Conservation (phyloP, 163 green algal species). For the Picocystis sp. region DNA sequence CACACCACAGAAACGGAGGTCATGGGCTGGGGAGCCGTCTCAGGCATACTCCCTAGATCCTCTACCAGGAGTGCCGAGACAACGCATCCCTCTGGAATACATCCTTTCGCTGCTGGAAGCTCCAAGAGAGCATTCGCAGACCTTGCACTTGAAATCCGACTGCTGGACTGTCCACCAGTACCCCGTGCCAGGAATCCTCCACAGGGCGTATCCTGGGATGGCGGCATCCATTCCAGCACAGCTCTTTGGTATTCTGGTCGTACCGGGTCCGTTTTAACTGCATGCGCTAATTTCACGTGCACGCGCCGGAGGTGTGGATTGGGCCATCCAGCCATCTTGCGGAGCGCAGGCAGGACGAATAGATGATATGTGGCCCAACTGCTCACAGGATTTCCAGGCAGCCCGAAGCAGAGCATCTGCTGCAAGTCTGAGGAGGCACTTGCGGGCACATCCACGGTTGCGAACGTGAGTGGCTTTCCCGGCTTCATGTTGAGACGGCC, state of each 20-base stretch:
- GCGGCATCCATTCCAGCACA: conserved; percentile 3
- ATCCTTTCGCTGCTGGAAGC: conserved; percentile 41
- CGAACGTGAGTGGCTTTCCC: conserved; percentile 94
- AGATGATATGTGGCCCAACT: conserved; percentile 85
- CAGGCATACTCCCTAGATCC: conserved; percentile 1
- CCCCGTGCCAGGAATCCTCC: conserved; percentile 40
- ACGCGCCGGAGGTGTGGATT: conserved; percentile 46
- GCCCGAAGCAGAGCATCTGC: conserved; percentile 28
- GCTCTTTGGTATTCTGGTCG: conserved; percentile 78
- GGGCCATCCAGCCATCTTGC: conserved; percentile 56
- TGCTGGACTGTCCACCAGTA: conserved; percentile 88
- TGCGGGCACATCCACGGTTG: conserved; percentile 34
- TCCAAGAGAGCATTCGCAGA: conserved; percentile 71
- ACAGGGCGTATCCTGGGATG: conserved; percentile 1
- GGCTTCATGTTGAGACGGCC: conserved; percentile 88
- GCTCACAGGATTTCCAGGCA: conserved; percentile 82
- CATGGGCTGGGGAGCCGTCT: no score
- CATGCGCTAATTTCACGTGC: conserved; percentile 18
- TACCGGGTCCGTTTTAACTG: conserved; percentile 62
- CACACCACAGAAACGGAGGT: no score
- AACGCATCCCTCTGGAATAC: conserved; percentile 13
- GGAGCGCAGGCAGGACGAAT: conserved; percentile 62
- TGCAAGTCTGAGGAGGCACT: conserved; percentile 1
- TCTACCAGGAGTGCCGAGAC: conserved; percentile 26
- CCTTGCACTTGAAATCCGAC: conserved; percentile 66